Conservation (phyloP, 2,329 filamentous ascomycete genomes). For the Ophiostoma piceae region DNA sequence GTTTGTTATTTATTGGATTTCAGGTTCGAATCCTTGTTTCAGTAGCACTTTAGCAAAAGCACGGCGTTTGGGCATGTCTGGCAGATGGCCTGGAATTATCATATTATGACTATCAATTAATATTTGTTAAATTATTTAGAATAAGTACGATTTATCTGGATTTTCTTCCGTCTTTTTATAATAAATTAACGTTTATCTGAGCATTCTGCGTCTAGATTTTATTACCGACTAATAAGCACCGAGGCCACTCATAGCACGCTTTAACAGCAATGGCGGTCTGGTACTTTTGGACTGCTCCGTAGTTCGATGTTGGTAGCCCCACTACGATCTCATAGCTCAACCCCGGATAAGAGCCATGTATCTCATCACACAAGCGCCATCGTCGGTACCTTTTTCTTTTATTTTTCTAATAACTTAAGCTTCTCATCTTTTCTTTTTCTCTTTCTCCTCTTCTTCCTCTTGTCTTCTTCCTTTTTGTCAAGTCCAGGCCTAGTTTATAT, state of each 20-base stretch:
- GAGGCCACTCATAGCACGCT: too few species aligned
- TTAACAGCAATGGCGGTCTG: background rate
- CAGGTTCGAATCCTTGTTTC: background rate
- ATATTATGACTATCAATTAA: background rate
- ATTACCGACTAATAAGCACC: too few species aligned
- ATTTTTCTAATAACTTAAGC: background rate
- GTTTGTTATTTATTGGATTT: background rate
- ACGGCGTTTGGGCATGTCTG: slow-evolving; percentile 2
- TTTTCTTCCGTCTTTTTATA: background rate
- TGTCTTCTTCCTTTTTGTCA: background rate
- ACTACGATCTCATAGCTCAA: background rate
- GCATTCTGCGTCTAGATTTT: too few species aligned
- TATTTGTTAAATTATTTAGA: background rate
- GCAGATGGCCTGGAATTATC: background rate
- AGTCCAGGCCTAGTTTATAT: background rate
- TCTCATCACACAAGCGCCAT: background rate
- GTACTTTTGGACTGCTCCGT: background rate
- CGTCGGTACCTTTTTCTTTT: background rate
- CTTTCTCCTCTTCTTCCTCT: background rate
- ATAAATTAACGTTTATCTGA: too few species aligned
- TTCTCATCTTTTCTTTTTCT: too few species aligned
- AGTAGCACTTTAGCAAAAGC: slow-evolving; percentile 2
- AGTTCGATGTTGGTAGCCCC: background rate
- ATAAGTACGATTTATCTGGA: background rate
- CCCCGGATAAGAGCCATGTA: background rate